Evolutionary conservation across 108 stramenopile species (phyloP).

Genomic region (Fragilaria crotonensis): DNA sequence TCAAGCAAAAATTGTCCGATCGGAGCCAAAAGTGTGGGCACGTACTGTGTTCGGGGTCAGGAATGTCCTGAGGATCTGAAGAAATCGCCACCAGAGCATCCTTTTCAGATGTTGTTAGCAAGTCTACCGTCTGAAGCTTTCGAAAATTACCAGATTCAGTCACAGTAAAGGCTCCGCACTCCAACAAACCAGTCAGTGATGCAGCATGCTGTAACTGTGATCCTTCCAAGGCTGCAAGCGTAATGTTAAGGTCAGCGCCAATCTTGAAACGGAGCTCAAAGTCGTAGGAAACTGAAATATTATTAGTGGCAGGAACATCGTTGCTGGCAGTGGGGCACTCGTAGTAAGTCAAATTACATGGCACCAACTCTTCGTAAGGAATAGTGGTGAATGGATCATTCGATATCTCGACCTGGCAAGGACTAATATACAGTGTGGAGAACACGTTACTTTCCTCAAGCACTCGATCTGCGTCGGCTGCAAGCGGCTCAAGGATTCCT

Average conservation of each 20-base stretch:
- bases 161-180: neutral
- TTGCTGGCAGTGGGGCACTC: neutral
- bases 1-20: too few relatives aligned
- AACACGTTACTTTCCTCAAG: constrained; percentile 3
- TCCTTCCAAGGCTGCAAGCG: neutral
- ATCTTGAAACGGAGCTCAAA: constrained; percentile 7
- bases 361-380: neutral
- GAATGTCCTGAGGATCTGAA: neutral
- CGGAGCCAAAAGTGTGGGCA: too few relatives aligned
- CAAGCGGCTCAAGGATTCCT: neutral
- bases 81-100: neutral
- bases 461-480: neutral
- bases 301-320: neutral
- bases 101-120: neutral
- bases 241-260: neutral
- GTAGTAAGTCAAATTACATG: constrained; percentile 4
- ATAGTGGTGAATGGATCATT: constrained; percentile 1
- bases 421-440: neutral
- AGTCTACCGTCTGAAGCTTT: neutral
- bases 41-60: neutral
- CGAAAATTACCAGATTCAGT: neutral
- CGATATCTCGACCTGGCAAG: neutral
- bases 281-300: neutral
- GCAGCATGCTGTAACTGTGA: neutral
- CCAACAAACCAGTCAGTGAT: constrained; percentile 1